Conservation (phyloP, 2,329 filamentous ascomycete genomes). For the Aspergillus pseudoviridinutans region DNA sequence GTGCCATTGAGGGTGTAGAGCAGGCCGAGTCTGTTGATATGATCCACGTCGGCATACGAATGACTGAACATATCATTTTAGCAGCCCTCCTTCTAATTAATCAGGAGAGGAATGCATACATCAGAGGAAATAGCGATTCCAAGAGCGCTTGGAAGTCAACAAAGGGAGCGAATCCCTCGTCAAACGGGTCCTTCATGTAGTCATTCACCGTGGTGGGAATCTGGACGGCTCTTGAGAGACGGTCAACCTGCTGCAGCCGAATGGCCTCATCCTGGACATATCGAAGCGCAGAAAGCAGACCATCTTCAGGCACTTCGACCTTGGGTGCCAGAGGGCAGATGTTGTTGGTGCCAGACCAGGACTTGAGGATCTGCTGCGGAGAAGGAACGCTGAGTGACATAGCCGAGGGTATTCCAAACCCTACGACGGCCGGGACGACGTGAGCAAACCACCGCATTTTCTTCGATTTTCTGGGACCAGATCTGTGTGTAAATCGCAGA, state of each 20-base stretch:
- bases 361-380: slow-evolving; percentile 20
- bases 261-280: slow-evolving; percentile 28
- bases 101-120: slow-evolving; percentile 29
- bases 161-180: slow-evolving; percentile 58
- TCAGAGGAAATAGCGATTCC: slow-evolving; percentile 48
- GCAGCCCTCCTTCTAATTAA: neutral
- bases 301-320: slow-evolving; percentile 23
- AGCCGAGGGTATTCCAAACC: slow-evolving; percentile 4
- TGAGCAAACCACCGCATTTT: neutral
- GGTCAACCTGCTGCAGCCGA: slow-evolving; percentile 41
- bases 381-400: slow-evolving; percentile 21
- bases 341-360: slow-evolving; percentile 6
- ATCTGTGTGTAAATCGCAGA: neutral
- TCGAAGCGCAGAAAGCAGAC: slow-evolving; percentile 22
- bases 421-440: neutral
- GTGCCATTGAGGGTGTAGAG: slow-evolving; percentile 57
- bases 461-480: neutral
- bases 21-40: slow-evolving; percentile 60
- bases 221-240: slow-evolving; percentile 54
- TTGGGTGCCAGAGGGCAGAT: slow-evolving; percentile 29
- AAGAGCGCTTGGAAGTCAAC: slow-evolving; percentile 51
- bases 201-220: slow-evolving; percentile 46
- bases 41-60: slow-evolving; percentile 46
- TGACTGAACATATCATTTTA: slow-evolving; percentile 25
- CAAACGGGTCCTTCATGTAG: slow-evolving; percentile 45